These are phyloP conservation scores for Zygosaccharomyces siamensis DNA, from an alignment of 805 yeast species.

Conservation along the genomic window DNA sequence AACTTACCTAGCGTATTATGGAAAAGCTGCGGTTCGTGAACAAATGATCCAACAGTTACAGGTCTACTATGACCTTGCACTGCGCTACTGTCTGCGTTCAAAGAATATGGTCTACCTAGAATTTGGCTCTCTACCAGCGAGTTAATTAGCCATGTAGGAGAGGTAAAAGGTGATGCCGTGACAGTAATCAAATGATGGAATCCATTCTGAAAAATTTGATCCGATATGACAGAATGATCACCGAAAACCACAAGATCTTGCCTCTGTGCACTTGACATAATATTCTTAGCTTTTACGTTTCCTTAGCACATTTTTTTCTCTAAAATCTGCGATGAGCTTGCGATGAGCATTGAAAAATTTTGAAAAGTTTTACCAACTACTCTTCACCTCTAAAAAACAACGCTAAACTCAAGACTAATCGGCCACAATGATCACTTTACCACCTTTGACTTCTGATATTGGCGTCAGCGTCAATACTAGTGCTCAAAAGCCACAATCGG, in stretches of 20 bases:
- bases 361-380: slow-evolving; percentile 1
- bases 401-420: background rate
- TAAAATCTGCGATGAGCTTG: background rate
- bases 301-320: background rate
- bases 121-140: slow-evolving; percentile 50
- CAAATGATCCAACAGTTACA: slow-evolving; percentile 31
- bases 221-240: slow-evolving; percentile 44
- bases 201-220: slow-evolving; percentile 14
- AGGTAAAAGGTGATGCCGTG: slow-evolving; percentile 47
- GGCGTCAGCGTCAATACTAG: slow-evolving; percentile 48
- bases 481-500: slow-evolving; percentile 51
- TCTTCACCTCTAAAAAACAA: background rate
- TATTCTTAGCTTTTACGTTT: background rate
- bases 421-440: slow-evolving; percentile 34
- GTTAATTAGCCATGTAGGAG: slow-evolving; percentile 59
- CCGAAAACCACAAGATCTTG: slow-evolving; percentile 55
- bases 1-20: slow-evolving; percentile 20
- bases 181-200: slow-evolving; percentile 33
- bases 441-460: slow-evolving; percentile 52
- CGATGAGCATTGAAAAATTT: slow-evolving; percentile 6
- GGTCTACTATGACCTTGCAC: slow-evolving; percentile 12
- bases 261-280: slow-evolving; percentile 37
- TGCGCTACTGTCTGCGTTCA: slow-evolving; percentile 32
- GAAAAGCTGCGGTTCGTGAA: slow-evolving; percentile 23
- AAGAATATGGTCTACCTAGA: slow-evolving; percentile 40